phyloP scores from a whole-genome alignment of 805 yeast species.

The Kazachstania kunashirensis region DNA sequence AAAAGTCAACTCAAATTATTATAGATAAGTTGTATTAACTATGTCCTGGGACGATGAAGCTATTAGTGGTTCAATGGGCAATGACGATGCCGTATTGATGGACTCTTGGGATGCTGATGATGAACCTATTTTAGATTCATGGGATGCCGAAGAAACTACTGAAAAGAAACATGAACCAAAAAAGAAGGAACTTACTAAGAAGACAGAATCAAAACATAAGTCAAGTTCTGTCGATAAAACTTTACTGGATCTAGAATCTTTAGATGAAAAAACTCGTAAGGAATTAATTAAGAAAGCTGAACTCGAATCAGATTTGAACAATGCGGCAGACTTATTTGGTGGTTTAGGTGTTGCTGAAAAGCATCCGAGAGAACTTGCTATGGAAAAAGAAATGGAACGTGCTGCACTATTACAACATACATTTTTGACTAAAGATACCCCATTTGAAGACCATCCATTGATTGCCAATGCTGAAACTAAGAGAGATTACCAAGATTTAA shows the following conservation, averaged over 20 bases:
- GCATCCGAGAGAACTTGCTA: slow-evolving; percentile 36
- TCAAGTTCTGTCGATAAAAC: slow-evolving; percentile 35
- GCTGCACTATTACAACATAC: slow-evolving; percentile 22
- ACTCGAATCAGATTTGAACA: slow-evolving; percentile 74
- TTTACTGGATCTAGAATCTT: slow-evolving; percentile 49
- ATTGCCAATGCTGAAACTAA: slow-evolving; percentile 68
- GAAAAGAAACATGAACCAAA: slow-evolving; percentile 18
- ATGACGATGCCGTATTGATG: slow-evolving; percentile 39
- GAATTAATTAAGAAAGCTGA: slow-evolving; percentile 75
- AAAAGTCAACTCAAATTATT: no score
- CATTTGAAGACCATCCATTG: slow-evolving; percentile 66
- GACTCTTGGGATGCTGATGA: slow-evolving; percentile 80
- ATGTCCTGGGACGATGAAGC: slow-evolving; percentile 76
- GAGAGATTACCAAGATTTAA: slow-evolving; percentile 66
- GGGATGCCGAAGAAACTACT: slow-evolving; percentile 78
- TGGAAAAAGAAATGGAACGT: slow-evolving; percentile 30
- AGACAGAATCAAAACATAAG: slow-evolving; percentile 13
- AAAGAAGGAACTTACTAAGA: slow-evolving; percentile 23
- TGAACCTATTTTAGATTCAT: slow-evolving; percentile 72
- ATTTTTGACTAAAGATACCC: slow-evolving; percentile 38
- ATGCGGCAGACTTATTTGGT: slow-evolving; percentile 87
- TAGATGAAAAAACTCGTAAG: slow-evolving; percentile 65
- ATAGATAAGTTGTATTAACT: no score
- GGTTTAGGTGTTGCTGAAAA: slow-evolving; percentile 48
- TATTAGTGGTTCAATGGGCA: slow-evolving; percentile 54